phyloP scores from a whole-genome alignment of 176 grass and related monocot genomes.

The Calamus simplicifolius region DNA sequence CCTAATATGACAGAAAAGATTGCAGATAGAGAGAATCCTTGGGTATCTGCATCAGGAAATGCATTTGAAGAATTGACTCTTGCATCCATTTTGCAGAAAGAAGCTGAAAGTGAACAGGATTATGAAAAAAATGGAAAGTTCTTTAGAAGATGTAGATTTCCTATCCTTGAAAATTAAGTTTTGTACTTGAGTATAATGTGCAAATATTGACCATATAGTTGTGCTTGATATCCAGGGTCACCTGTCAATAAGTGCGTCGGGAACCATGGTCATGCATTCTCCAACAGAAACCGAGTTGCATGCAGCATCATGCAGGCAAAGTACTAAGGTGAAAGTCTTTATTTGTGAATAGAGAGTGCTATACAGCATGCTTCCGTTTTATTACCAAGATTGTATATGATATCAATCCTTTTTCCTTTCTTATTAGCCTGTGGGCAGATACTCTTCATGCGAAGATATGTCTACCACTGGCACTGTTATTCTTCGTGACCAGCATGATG shows the following conservation, averaged over 20 bases:
- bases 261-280: slow-evolving; percentile 62
- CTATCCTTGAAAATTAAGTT: slow-evolving; percentile 1
- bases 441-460: slow-evolving; percentile 74
- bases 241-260: slow-evolving; percentile 51
- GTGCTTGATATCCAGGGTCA: slow-evolving; percentile 41
- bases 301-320: slow-evolving; percentile 48
- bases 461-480: slow-evolving; percentile 70
- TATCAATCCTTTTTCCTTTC: slow-evolving; percentile 28
- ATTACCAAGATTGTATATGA: background rate
- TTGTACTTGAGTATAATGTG: too few relatives aligned
- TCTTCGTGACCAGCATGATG: slow-evolving; percentile 52
- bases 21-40: slow-evolving; percentile 47
- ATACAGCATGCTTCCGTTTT: background rate
- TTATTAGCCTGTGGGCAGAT: slow-evolving; percentile 75
- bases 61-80: slow-evolving; percentile 34
- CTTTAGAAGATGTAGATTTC: slow-evolving; percentile 75
- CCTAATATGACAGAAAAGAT: slow-evolving; percentile 38
- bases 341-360: too few relatives aligned
- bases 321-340: slow-evolving; percentile 47
- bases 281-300: slow-evolving; percentile 49
- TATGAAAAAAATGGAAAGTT: slow-evolving; percentile 35
- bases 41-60: slow-evolving; percentile 33
- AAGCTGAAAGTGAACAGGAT: slow-evolving; percentile 35
- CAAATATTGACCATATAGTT: too few relatives aligned
- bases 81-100: slow-evolving; percentile 34